phyloP scores from a whole-genome alignment of 2,329 filamentous ascomycete genomes.

The Exophiala mesophila region DNA sequence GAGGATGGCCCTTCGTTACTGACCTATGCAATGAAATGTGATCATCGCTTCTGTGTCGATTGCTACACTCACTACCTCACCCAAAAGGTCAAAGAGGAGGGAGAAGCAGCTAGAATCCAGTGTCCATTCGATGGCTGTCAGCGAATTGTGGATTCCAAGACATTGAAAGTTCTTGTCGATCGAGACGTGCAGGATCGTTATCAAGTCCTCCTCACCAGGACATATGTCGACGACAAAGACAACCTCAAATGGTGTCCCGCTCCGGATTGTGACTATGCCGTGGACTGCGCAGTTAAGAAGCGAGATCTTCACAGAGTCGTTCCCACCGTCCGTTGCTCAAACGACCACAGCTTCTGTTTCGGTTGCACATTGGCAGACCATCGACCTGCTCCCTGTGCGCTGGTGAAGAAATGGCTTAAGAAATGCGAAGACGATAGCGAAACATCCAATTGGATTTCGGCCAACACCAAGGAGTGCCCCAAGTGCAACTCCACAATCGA shows the following conservation, averaged over 20 bases:
- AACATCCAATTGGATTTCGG: conserved; percentile 98
- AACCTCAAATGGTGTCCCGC: conserved; percentile 96
- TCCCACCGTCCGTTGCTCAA: conserved; percentile 81
- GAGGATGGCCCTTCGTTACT: conserved; percentile 73
- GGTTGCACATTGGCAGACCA: conserved; percentile 87
- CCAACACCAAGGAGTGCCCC: conserved; percentile 97
- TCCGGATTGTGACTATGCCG: conserved; percentile 90
- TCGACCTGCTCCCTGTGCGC: conserved; percentile 81
- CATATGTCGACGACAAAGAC: conserved; percentile 95
- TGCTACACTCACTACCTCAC: conserved; percentile 88
- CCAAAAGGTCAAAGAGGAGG: conserved; percentile 93
- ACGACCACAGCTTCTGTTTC: conserved; percentile 88
- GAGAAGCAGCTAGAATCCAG: conserved; percentile 89
- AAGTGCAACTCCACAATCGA: conserved; percentile 96
- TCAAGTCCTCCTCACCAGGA: conserved; percentile 78
- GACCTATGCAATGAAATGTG: conserved; percentile 92
- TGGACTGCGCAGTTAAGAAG: conserved; percentile 83
- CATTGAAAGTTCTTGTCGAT: conserved; percentile 69
- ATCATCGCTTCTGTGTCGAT: conserved; percentile 84
- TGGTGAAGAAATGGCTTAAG: conserved; percentile 95
- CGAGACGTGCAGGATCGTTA: conserved; percentile 61
- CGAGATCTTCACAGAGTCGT: conserved; percentile 81
- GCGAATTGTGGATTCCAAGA: conserved; percentile 84
- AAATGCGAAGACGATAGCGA: conserved; percentile 98
- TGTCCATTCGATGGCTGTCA: conserved; percentile 85